These are phyloP conservation scores for Ophiostoma quercus DNA, from an alignment of 2,329 filamentous ascomycete genomes.

Conservation along the genomic window DNA sequence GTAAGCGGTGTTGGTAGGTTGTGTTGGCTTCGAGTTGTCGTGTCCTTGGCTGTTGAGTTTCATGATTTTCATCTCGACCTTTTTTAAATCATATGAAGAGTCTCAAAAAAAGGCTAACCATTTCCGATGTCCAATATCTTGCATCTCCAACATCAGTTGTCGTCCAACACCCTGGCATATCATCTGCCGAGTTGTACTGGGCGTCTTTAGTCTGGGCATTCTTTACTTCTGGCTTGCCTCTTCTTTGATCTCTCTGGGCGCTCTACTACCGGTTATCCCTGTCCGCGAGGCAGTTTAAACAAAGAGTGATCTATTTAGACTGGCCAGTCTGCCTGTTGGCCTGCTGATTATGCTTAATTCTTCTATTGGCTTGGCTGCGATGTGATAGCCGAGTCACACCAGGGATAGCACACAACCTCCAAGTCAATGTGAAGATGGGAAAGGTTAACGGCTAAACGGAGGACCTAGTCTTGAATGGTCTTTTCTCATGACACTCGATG, in stretches of 20 bases:
- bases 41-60: too few relatives aligned
- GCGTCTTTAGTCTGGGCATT: too few relatives aligned
- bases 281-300: background rate
- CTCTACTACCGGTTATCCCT: background rate
- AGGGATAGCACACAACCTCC: background rate
- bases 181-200: background rate
- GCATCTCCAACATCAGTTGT: background rate
- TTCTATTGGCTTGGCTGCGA: background rate
- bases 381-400: background rate
- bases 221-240: too few relatives aligned
- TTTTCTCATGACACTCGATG: background rate
- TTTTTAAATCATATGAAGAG: too few relatives aligned
- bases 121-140: background rate
- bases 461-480: background rate
- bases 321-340: background rate
- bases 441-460: background rate
- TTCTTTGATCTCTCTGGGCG: too few relatives aligned
- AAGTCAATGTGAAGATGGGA: background rate
- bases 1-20: background rate
- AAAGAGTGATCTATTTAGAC: background rate
- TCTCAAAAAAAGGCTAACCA: background rate
- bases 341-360: background rate
- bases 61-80: too few relatives aligned
- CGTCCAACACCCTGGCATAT: background rate
- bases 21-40: background rate